A percentile compares a stretch with the other conserved stretches of the same genome.
Conservation (phyloP, 805 yeast species). For the Saccharomycodes ludwigii region DNA sequence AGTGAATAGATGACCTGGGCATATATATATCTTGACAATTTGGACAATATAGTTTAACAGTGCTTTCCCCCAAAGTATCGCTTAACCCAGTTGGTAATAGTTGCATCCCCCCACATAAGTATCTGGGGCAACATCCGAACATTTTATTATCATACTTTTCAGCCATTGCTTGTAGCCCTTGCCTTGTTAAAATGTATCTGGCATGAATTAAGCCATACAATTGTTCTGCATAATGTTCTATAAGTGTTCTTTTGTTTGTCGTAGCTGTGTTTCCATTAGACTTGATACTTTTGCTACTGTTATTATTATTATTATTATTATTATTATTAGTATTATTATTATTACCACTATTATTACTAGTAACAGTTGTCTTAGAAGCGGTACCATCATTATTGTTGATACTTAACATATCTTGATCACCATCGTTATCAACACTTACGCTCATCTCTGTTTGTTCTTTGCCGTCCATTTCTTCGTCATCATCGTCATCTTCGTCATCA, state of each 20-base stretch:
- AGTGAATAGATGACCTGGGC: slow-evolving; percentile 76
- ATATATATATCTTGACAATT: slow-evolving; percentile 84
- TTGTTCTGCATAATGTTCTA: slow-evolving; percentile 85
- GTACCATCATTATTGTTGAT: too few species aligned
- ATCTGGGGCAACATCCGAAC: slow-evolving; percentile 88
- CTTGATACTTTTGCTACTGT: background rate
- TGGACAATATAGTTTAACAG: slow-evolving; percentile 89
- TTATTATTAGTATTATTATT: too few species aligned
- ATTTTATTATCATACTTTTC: slow-evolving; percentile 80
- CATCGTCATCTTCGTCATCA: slow-evolving; percentile 14
- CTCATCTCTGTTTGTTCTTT: slow-evolving; percentile 1
- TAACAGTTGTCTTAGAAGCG: too few species aligned
- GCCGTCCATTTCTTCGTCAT: slow-evolving; percentile 7
- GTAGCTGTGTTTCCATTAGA: slow-evolving; percentile 18
- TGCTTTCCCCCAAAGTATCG: slow-evolving; percentile 83
- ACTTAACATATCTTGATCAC: too few species aligned
- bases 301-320: too few species aligned
- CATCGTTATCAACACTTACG: slow-evolving; percentile 7
- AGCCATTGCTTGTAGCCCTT: slow-evolving; percentile 86
- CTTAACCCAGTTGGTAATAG: slow-evolving; percentile 84
- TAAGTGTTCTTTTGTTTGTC: slow-evolving; percentile 42
- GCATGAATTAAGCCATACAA: slow-evolving; percentile 93
- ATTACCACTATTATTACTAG: too few species aligned
- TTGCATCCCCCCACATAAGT: slow-evolving; percentile 80
- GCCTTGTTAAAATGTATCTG: slow-evolving; percentile 76